Evolutionary conservation across 805 yeast species (phyloP), one percentile per base, ranked within the genome.

Genomic region (Saturnispora bothae): DNA sequence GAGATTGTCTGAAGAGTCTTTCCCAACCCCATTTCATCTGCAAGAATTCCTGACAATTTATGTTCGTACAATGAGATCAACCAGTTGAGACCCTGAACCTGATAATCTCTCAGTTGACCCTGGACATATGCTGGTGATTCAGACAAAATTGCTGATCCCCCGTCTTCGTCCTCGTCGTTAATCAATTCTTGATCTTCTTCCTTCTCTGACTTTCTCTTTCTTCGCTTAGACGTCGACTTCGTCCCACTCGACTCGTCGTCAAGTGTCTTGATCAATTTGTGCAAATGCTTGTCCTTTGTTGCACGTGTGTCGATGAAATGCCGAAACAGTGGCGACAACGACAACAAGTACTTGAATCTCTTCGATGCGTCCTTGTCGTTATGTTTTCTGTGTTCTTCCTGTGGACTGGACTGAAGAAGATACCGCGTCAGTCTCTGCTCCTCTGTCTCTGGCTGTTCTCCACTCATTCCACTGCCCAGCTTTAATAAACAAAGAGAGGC

Each of bases 121-220:
- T 72, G 58, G 18, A 83, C 54, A 48, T 68, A 73, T 1, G 59
- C 55, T 2, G 78, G 78, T 0, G 89, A 75, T 51, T 84, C 95
- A 0, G 94, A 80, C 66, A n/a, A 82, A 79, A 0, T 77, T 3
- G 78, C 65, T 27, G 69, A 73, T 33, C 65, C 71, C 45, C 73
- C 45, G 73, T 84, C 83, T 35, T 67, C 74, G 43, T 76, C 86
- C 57, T 85, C 96, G 41, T 82, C 95, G 40, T 77, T 74, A 52
- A 89, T 68, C 41, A 89, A 67, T 57, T 89, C 96, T 3, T 85
- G 94, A 57, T 89, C 97, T 60, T 89, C 98, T 57, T 89, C 96
- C 59, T 84, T 81, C 59, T 92, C 97, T 0, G 95, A 77, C 52
- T 88, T 92, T 46, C 96, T 71, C 39, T 83, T 76, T 34, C 92